Evolutionary conservation across 2,329 filamentous ascomycete species (phyloP).

Genomic region (Cladobotryum mycophilum): DNA sequence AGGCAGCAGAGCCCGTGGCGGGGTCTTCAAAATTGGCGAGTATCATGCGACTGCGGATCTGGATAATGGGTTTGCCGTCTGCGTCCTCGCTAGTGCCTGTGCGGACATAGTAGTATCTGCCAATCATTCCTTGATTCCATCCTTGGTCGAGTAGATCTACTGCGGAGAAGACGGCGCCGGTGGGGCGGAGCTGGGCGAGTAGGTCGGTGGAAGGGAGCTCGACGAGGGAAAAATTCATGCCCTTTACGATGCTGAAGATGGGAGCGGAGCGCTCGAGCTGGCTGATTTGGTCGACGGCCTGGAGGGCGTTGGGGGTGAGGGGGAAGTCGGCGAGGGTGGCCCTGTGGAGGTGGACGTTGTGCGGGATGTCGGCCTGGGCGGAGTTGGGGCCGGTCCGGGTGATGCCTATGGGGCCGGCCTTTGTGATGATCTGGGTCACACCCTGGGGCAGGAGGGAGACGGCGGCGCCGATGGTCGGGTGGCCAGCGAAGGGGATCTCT

Average conservation of each 20-base stretch:
- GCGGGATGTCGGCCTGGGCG: constrained; percentile 60
- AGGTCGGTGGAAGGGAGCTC: constrained; percentile 54
- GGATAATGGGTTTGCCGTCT: constrained; percentile 20
- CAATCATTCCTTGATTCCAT: constrained; percentile 49
- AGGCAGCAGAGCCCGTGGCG: constrained; percentile 57
- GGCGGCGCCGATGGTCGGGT: constrained; percentile 54
- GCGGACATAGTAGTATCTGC: constrained; percentile 54
- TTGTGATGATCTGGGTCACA: constrained; percentile 43
- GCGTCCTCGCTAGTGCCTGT: constrained; percentile 23
- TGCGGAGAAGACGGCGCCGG: constrained; percentile 27
- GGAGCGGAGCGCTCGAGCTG: constrained; percentile 37
- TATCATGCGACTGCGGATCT: constrained; percentile 57
- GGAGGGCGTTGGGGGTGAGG: constrained; percentile 21
- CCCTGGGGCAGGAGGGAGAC: constrained; percentile 38
- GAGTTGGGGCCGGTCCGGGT: constrained; percentile 29
- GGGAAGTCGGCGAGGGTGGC: constrained; percentile 30
- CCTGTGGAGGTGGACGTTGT: constrained; percentile 57
- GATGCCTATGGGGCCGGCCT: constrained; percentile 51
- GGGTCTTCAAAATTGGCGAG: constrained; percentile 48
- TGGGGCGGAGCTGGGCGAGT: constrained; percentile 38
- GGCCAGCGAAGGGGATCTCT: constrained; percentile 57
- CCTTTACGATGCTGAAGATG: constrained; percentile 60
- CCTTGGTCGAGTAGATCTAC: constrained; percentile 42
- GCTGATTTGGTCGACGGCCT: constrained; percentile 23
- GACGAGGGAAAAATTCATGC: constrained; percentile 67